A percentile compares a stretch with the other conserved stretches of the same genome.
phyloP scores from a whole-genome alignment of 2,329 filamentous ascomycete species.

The Alternaria ventricosa region DNA sequence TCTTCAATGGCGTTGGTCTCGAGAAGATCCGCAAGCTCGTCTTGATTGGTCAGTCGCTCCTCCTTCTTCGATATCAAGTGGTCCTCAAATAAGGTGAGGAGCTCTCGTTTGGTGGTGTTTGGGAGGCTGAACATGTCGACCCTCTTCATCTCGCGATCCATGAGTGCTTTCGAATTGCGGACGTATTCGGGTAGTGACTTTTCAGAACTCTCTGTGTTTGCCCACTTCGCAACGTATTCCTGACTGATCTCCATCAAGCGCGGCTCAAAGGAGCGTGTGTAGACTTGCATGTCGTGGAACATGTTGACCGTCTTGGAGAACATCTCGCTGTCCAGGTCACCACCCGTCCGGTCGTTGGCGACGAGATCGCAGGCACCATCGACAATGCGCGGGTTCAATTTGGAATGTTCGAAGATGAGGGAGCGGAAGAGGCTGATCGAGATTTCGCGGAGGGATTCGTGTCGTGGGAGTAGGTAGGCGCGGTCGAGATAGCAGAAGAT shows the following conservation, averaged over 20 bases:
- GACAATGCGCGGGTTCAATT: slow-evolving; percentile 62
- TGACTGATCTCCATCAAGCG: slow-evolving; percentile 72
- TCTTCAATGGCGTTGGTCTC: slow-evolving; percentile 72
- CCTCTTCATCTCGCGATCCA: slow-evolving; percentile 74
- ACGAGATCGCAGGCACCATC: slow-evolving; percentile 79
- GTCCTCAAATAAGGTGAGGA: slow-evolving; percentile 75
- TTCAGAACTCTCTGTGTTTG: slow-evolving; percentile 67
- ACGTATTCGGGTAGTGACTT: slow-evolving; percentile 78
- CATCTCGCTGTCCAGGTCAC: slow-evolving; percentile 64
- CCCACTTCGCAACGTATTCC: slow-evolving; percentile 73
- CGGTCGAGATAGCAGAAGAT: slow-evolving; percentile 95
- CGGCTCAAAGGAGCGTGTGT: slow-evolving; percentile 80
- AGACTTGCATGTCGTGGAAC: slow-evolving; percentile 84
- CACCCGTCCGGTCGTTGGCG: slow-evolving; percentile 68
- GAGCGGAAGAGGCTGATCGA: slow-evolving; percentile 76
- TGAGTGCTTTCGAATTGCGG: slow-evolving; percentile 69
- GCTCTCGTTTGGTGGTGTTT: slow-evolving; percentile 77
- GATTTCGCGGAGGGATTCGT: slow-evolving; percentile 82
- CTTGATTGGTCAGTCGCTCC: slow-evolving; percentile 61
- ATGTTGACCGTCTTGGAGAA: slow-evolving; percentile 79
- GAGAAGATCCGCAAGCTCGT: slow-evolving; percentile 75
- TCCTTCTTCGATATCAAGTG: slow-evolving; percentile 74
- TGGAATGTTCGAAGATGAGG: slow-evolving; percentile 61
- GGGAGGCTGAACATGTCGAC: slow-evolving; percentile 85
- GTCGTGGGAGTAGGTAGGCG: slow-evolving; percentile 79